Percentiles rank a stretch among this genome's conserved stretches.
Evolutionary conservation across 2,329 filamentous ascomycete genomes (phyloP).

Genomic region (Colletotrichum higginsianum): DNA sequence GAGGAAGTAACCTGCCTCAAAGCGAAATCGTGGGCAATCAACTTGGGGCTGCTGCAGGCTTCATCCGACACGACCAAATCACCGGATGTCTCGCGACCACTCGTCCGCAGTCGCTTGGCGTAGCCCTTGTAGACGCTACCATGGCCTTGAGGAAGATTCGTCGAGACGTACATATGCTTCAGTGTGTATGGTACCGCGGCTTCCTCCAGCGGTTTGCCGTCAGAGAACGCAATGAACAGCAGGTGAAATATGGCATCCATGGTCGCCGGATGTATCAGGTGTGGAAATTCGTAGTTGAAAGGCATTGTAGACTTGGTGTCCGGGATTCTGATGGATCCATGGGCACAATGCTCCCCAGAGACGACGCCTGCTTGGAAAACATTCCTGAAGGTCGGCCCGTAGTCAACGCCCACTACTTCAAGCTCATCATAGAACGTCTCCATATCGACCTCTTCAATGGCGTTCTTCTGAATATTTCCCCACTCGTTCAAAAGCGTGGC

Average conservation of each 20-base stretch:
- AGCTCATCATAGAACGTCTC: constrained; percentile 42
- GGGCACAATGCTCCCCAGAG: background rate
- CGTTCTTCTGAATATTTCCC: background rate
- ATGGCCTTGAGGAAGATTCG: constrained; percentile 9
- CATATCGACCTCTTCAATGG: constrained; percentile 13
- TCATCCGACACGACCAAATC: constrained; percentile 35
- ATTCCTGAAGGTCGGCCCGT: constrained; percentile 42
- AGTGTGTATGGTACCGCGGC: constrained; percentile 29
- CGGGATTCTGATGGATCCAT: constrained; percentile 25
- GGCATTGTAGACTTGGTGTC: constrained; percentile 49
- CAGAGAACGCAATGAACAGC: constrained; percentile 33
- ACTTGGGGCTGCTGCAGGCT: constrained; percentile 30
- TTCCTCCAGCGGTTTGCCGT: constrained; percentile 13
- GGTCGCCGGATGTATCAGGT: constrained; percentile 53
- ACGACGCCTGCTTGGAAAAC: constrained; percentile 10
- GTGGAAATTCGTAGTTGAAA: constrained; percentile 47
- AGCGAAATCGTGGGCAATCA: constrained; percentile 33
- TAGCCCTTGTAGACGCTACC: constrained; percentile 15
- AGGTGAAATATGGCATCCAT: constrained; percentile 49
- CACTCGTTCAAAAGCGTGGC: background rate
- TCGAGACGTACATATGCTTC: constrained; percentile 18
- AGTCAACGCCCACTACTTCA: constrained; percentile 40
- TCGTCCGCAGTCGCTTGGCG: constrained; percentile 6
- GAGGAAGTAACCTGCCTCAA: constrained; percentile 39
- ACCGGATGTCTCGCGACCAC: constrained; percentile 26